Evolutionary conservation across 495 filamentous ascomycete genomes (phyloP).

Genomic region (Hypoxylon fuscum): DNA sequence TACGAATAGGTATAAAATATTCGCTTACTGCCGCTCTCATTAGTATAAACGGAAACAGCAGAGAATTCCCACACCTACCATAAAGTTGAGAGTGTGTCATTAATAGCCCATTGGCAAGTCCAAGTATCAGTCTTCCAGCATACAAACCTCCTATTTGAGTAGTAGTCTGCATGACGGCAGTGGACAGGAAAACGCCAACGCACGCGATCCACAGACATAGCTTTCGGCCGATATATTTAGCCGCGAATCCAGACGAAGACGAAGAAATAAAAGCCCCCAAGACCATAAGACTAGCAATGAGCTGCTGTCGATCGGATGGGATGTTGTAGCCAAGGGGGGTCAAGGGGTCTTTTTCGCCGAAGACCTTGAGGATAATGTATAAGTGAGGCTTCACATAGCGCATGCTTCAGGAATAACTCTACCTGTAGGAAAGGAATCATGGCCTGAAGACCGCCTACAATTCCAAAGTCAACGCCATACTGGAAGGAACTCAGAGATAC

Average conservation of each 20-base stretch:
- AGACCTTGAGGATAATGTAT: conserved; percentile 42
- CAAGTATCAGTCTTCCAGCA: conserved; percentile 64
- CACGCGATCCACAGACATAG: conserved; percentile 60
- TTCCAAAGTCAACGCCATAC: conserved; percentile 70
- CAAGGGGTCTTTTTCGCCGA: conserved; percentile 51
- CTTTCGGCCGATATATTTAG: conserved; percentile 58
- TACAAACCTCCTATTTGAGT: conserved; percentile 63
- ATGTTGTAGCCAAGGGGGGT: conserved; percentile 65
- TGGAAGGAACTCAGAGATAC: conserved; percentile 66
- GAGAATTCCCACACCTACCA: conserved; percentile 18
- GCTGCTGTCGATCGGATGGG: conserved; percentile 60
- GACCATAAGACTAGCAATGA: conserved; percentile 67
- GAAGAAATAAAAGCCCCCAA: conserved; percentile 68
- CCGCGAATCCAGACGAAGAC: conserved; percentile 60
- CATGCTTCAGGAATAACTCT: too few species aligned
- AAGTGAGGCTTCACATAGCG: conserved; percentile 7
- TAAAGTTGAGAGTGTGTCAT: conserved; percentile 71
- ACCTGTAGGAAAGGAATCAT: conserved; percentile 69
- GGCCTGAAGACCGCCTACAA: conserved; percentile 68
- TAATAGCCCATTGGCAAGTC: conserved; percentile 64
- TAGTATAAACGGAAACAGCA: not conserved
- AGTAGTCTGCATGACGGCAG: conserved; percentile 66
- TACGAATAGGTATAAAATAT: too few species aligned
- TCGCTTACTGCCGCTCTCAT: conserved; percentile 17
- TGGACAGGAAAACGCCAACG: conserved; percentile 57